Percentiles rank a stretch among this genome's conserved stretches.
phyloP scores from a whole-genome alignment of 1,284 basidiomycete species.

The Tilletiaria anomala region DNA sequence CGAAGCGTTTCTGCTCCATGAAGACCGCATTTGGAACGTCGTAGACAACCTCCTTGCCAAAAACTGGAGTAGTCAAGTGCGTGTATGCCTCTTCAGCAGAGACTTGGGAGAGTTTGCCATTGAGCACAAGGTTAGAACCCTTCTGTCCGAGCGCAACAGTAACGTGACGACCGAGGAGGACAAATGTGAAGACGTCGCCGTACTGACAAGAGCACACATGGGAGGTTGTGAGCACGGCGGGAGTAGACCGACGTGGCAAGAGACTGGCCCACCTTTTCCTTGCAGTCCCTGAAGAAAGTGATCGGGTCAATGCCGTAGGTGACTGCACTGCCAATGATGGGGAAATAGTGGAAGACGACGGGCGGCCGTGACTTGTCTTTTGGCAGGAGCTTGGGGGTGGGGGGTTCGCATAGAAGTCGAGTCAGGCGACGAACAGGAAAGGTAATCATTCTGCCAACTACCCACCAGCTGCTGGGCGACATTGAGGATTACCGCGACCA shows the following conservation, averaged over 20 bases:
- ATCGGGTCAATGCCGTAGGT: conserved; percentile 66
- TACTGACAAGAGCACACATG: conserved; percentile 40
- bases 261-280: conserved; percentile 58
- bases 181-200: conserved; percentile 65
- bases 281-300: conserved; percentile 57
- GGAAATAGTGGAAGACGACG: conserved; percentile 62
- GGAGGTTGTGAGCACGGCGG: neutral
- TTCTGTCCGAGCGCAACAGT: conserved; percentile 83
- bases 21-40: conserved; percentile 90
- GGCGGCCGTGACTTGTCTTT: conserved; percentile 46
- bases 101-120: conserved; percentile 79
- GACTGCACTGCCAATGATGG: conserved; percentile 58
- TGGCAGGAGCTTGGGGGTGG: conserved; percentile 39
- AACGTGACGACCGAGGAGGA: conserved; percentile 67
- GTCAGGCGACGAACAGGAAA: conserved; percentile 2
- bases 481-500: conserved; percentile 46
- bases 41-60: conserved; percentile 95
- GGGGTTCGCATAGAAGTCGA: conserved; percentile 7
- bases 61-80: conserved; percentile 43
- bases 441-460: conserved; percentile 6
- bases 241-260: neutral
- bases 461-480: conserved; percentile 52
- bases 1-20: conserved; percentile 98
- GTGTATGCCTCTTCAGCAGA: conserved; percentile 95
- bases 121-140: conserved; percentile 87